Evolutionary conservation across 768 basidiomycete genomes (phyloP).

Genomic region (Collybiopsis confluens): DNA sequence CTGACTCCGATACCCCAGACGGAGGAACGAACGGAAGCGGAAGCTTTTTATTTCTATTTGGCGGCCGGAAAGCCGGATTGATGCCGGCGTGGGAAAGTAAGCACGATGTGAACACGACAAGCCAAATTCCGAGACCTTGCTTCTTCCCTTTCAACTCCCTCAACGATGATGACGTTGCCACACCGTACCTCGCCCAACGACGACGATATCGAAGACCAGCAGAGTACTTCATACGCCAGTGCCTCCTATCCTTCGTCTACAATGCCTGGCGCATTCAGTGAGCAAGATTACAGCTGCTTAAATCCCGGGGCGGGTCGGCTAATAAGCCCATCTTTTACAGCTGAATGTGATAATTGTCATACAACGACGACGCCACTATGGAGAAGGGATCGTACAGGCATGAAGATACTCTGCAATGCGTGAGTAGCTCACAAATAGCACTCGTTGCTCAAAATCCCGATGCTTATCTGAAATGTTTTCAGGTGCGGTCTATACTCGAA

Average conservation of each 20-base stretch:
- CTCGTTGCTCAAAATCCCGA: neutral
- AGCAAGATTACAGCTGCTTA: neutral
- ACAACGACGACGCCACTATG: slow-evolving; percentile 9
- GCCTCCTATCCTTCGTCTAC: slow-evolving; percentile 7
- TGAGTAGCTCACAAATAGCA: neutral
- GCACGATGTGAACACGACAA: slow-evolving; percentile 6
- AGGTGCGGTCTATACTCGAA: slow-evolving; percentile 8
- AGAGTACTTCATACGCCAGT: slow-evolving; percentile 3
- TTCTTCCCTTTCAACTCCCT: neutral
- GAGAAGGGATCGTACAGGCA: slow-evolving; percentile 7
- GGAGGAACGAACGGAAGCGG: neutral
- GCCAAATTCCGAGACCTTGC: neutral
- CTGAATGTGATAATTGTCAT: slow-evolving; percentile 10
- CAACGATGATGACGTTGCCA: slow-evolving; percentile 10
- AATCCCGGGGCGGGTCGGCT: neutral
- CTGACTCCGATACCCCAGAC: neutral
- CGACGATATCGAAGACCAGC: slow-evolving; percentile 6
- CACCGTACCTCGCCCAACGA: slow-evolving; percentile 8
- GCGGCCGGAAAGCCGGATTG: neutral
- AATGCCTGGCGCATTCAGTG: slow-evolving; percentile 8
- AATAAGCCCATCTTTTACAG: neutral
- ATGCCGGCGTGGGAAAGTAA: slow-evolving; percentile 3
- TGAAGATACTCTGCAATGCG: slow-evolving; percentile 10
- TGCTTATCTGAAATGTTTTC: neutral
- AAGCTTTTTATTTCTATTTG: neutral